Evolutionary conservation across 257 asterid species (phyloP), one percentile per base, ranked within the genome.

Genomic region (Ballota nigra): DNA sequence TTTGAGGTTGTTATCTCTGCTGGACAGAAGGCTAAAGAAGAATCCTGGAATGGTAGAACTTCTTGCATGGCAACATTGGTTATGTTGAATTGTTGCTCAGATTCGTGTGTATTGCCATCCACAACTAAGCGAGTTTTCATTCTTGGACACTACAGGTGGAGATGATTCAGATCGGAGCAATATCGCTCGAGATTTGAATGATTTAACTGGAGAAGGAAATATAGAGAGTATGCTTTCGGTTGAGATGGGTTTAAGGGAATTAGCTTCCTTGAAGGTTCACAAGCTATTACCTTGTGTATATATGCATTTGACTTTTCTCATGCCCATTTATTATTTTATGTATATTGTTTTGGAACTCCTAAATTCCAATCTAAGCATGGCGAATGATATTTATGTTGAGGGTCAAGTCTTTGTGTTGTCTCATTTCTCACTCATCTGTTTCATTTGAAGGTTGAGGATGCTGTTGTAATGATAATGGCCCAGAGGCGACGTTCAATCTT

Each of bases 181-280:
- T 66, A 60, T 76, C 71, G 81, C 81, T 72, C 89, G 92, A 49
- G 92, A 88, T 83, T 83, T 92, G 82, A 95, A 82, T 76, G 98
- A 95, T 84, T 72, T 95, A 70, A 75, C 94, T 15, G 99, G 99
- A 81, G 99, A 95, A 82, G 99, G 99, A 84, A 95, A 90, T 83
- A 92, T 95, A 58, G 99, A 95, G 85, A 95, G 89, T 77, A 95
- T 92, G 99, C 97, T 95, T 76, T 86, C 99, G 12, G 99, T 95
- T 76, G 99, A 95, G 87, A 95, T 95, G 99, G 99, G 96, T 67
- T 86, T 92, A 65, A 89, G 88, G 81, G 99, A 95, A 83, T 79
- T 95, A 74, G 96, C 98, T 76, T 92, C 99, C 72, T 85, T 95
- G 70, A 95, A 95, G 99, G 99, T 92, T 55, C 23, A 69, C 73